Evolutionary conservation across 192 early-diverging fungal genomes (phyloP), one percentile per base, ranked within the genome.

Genomic region (Thamnidium elegans): DNA sequence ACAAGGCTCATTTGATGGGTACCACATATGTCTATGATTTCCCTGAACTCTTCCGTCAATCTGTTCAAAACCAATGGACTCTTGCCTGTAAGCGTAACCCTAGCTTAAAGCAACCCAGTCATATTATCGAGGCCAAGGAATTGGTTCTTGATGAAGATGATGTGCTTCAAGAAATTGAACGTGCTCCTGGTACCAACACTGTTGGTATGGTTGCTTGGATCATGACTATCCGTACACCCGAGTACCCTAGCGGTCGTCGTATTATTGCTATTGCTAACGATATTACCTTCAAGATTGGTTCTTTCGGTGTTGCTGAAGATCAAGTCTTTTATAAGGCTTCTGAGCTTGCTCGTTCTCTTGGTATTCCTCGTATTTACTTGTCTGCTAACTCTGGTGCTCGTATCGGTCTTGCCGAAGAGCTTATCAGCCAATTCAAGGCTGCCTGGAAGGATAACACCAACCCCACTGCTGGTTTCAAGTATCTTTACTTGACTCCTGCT

Each of bases 1-100:
- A 95, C 84, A 94, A 95, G 84, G 95, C 97, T 39, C 97, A 99
- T 67, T 79, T 98, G 58, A 90, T 97, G 87, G 95, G 94, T 60
- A 99, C 97, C 3, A 97, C 95, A 11, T 99, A 97, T 65, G 92
- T 98, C 31, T 99, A 99, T 75, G 97, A 99, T 73, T 99, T 98
- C 85, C 93, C 95, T 14, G 95, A 96, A 55, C 85, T 99, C 65
- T 98, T 99, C 90, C 84, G 90, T 31, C 87, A 94, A 68, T 89
- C 92, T 1, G 75, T 92, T 42, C 88, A 93, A 50, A 84, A 87
- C 52, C 77, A 82, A 60, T 99, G 97, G 97, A 77, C 76, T 51
- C 81, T 82, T 21, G 80, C 83, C 15, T 43, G 64, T 8, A 72
- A 78, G 55, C 46, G 70, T 20, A 75, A 81, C 50, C 26, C 81